These are phyloP conservation scores for Nematocida ironsii DNA, from an alignment of 371 early-diverging fungal genomes.

Conservation along the genomic window DNA sequence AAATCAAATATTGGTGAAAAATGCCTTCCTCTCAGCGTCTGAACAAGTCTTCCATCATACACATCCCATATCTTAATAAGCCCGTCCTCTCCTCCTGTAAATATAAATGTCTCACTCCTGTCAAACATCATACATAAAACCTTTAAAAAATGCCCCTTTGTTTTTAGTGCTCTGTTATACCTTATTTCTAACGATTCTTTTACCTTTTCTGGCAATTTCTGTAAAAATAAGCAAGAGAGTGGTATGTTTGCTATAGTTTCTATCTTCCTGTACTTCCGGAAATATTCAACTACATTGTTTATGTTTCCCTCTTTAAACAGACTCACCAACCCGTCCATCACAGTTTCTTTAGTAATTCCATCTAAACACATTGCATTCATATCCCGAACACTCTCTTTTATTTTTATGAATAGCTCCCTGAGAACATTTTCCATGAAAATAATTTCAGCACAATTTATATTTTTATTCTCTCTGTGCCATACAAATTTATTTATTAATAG, in stretches of 20 bases:
- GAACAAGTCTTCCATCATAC: conserved; percentile 51
- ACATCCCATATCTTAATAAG: conserved; percentile 68
- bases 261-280: conserved; percentile 24
- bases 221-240: conserved; percentile 22
- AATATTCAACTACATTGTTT: conserved; percentile 46
- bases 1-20: conserved; percentile 63
- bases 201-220: not conserved
- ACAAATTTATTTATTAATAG: conserved; percentile 26
- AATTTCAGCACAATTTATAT: conserved; percentile 50
- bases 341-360: conserved; percentile 20
- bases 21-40: conserved; percentile 62
- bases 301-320: conserved; percentile 21
- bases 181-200: not conserved
- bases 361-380: conserved; percentile 3
- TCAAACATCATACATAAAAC: conserved; percentile 66
- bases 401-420: not conserved
- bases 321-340: conserved; percentile 12
- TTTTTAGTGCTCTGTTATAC: not conserved
- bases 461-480: conserved; percentile 4
- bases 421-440: conserved; percentile 27
- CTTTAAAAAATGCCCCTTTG: conserved; percentile 66
- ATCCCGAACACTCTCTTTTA: conserved; percentile 17
- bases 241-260: not conserved
- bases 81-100: conserved; percentile 68
- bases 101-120: conserved; percentile 61